Evolutionary conservation across 129 eudicot genomes (phyloP), one percentile per base, ranked within the genome.

Genomic region (Helianthus tuberosus): DNA sequence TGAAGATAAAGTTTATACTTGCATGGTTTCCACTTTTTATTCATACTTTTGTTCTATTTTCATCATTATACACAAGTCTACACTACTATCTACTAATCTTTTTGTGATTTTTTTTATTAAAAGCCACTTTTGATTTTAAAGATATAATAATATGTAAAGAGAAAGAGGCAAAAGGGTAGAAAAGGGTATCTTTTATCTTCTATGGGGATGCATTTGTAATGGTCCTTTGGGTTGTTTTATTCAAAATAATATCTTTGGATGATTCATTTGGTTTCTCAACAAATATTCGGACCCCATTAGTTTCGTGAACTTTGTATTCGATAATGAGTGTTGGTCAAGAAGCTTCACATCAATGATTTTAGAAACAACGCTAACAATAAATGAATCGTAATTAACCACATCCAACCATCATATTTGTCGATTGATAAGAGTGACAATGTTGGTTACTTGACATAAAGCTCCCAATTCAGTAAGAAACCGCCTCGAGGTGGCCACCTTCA

Each of bases 101-200:
- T 52, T 5, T 53, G 17, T 15, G 9, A 53, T 66, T 55, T 13
- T 12, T 53, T 12, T n/a, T 11, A 4, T 71, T 23, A 53, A 51
- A 51, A 69, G 48, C 9, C 1, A 68, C n/a, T n/a, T 11, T n/a
- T 50, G 46, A 50, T 50, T 50, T 69, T 20, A 17, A 51, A 17
- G 38, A 2, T 35, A 54, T 13, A 41, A 11, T 43, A 46, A 39
- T 52, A 6, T 23, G 49, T 41, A 58, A 14, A 16, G 14, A 16
- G 47, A 55, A 14, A 73, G 44, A 61, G 58, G 51, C 15, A 60
- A 73, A 27, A 32, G 60, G 23, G 39, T 12, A 32, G 15, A 35
- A 62, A 60, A 15, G 71, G 78, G 78, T 17, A 63, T 74, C 71
- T 62, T 63, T 48, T 74, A 63, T 74, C 70, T 74, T 74, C 51